These are phyloP conservation scores for Dittrichia graveolens DNA, from an alignment of 129 eudicot species.

Conservation along the genomic window DNA sequence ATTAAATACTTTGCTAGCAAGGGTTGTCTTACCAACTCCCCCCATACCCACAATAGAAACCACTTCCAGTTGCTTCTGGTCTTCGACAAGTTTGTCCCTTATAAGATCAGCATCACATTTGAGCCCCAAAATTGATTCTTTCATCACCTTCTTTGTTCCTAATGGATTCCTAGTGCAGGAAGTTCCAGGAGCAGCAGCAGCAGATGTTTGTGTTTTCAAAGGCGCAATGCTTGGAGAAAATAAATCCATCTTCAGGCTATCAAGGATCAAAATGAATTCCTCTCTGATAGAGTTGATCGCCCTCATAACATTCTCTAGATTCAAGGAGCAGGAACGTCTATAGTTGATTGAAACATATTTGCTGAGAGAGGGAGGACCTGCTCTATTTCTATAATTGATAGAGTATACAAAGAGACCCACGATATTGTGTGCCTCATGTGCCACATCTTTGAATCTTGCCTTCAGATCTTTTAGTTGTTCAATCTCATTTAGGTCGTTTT, in stretches of 20 bases:
- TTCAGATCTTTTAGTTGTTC: background rate
- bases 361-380: background rate
- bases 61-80: background rate
- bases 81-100: background rate
- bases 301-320: slow-evolving; percentile 17
- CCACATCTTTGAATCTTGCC: slow-evolving; percentile 1
- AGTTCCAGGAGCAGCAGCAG: background rate
- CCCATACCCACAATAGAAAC: slow-evolving; percentile 35
- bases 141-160: background rate
- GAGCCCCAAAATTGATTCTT: background rate
- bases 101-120: background rate
- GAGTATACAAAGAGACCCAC: background rate
- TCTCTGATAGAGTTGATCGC: background rate
- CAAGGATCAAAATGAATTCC: background rate
- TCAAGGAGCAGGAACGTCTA: background rate
- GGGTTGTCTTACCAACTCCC: slow-evolving; percentile 42
- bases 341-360: background rate
- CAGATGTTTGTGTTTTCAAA: background rate
- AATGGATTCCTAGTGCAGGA: background rate
- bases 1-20: slow-evolving; percentile 33
- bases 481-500: background rate
- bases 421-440: slow-evolving; percentile 17
- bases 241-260: background rate
- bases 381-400: background rate
- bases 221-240: background rate